Conservation (phyloP, 208 protist genomes). For the Acanthamoeba royreba region DNA sequence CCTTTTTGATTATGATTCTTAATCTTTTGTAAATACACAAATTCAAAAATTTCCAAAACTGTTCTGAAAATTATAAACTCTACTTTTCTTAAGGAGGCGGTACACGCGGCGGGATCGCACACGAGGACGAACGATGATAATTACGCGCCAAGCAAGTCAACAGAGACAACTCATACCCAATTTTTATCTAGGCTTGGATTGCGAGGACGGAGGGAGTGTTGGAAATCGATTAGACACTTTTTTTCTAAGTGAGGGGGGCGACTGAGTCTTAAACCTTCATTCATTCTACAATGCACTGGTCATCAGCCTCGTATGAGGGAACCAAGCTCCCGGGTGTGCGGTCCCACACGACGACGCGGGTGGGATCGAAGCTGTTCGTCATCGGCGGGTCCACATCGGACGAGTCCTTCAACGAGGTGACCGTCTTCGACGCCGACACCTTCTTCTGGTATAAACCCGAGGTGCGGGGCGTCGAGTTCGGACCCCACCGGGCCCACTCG, state of each 20-base stretch:
- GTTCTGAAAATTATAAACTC: no score
- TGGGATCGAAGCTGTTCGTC: conserved; percentile 24
- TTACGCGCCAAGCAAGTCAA: no score
- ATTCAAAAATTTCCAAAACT: no score
- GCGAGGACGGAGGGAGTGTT: no score
- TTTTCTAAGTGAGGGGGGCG: not conserved
- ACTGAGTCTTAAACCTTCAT: not conserved
- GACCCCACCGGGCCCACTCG: not conserved
- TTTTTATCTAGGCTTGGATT: no score
- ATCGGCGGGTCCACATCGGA: not conserved
- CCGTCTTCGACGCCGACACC: not conserved
- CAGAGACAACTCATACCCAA: no score
- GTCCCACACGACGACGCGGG: conserved; percentile 2
- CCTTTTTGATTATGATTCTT: no score
- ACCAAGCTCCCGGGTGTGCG: not conserved
- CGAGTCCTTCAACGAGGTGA: not conserved
- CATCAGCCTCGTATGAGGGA: not conserved
- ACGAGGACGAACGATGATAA: no score
- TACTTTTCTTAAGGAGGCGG: not conserved
- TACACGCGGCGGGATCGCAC: no score
- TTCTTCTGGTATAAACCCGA: conserved; percentile 29
- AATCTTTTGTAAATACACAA: no score
- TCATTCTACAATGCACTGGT: conserved; percentile 7
- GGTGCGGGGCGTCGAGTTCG: not conserved
- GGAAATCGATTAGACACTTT: no score